A percentile compares a stretch with the other conserved stretches of the same genome.
Conservation (phyloP, 192 early-diverging fungal species). For the Haplosporangium gracile region DNA sequence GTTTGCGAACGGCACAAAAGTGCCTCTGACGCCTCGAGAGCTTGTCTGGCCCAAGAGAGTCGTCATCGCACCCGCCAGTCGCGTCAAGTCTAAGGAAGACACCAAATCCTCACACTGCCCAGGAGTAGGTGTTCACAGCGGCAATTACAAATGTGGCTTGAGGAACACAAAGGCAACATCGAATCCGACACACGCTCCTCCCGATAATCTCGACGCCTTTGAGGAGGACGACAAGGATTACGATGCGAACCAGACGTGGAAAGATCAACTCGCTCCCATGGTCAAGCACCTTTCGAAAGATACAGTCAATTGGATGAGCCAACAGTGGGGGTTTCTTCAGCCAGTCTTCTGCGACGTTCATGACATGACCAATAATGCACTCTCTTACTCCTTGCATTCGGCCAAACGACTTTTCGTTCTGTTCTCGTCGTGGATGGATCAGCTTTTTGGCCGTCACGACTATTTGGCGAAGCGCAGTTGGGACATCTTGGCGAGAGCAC, state of each 20-base stretch:
- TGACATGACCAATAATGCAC: not conserved
- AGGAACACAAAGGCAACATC: not conserved
- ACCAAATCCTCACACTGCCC: too few relatives aligned
- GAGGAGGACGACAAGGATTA: slow-evolving; percentile 9
- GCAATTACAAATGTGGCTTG: not conserved
- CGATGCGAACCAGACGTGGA: not conserved
- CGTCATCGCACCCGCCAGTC: not conserved
- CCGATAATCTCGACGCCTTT: not conserved
- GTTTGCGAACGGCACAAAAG: slow-evolving; percentile 24
- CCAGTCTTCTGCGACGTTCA: slow-evolving; percentile 12
- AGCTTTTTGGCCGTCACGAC: not conserved
- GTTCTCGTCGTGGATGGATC: not conserved
- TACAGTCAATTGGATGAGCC: not conserved
- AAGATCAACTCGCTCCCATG: not conserved
- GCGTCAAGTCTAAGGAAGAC: not conserved
- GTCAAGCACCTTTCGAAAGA: not conserved
- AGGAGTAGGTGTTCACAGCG: not conserved
- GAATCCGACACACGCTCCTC: not conserved
- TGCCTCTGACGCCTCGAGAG: slow-evolving; percentile 10
- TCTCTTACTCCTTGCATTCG: not conserved
- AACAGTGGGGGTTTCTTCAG: not conserved
- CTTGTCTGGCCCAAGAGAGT: slow-evolving; percentile 9
- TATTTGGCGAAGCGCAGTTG: not conserved
- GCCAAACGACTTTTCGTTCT: not conserved
- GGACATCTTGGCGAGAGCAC: not conserved